Percentiles rank a stretch among this genome's conserved stretches.
phyloP scores from a whole-genome alignment of 2,329 filamentous ascomycete species.

The Drechslerella dactyloides region DNA sequence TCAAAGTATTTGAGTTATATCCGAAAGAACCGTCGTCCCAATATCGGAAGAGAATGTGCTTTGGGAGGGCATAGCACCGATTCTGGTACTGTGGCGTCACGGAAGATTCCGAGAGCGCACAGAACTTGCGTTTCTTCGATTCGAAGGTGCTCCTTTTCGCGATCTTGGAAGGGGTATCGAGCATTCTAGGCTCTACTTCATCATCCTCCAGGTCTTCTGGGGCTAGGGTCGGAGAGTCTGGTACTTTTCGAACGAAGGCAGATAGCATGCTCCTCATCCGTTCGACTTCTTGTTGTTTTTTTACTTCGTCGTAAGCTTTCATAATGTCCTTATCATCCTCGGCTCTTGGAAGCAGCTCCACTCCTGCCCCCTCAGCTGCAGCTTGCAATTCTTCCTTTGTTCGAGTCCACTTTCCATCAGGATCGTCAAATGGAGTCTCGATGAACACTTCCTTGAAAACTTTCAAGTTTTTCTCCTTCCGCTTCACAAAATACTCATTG shows the following conservation, averaged over 20 bases:
- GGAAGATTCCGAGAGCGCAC: background rate
- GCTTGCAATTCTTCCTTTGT: slow-evolving; percentile 29
- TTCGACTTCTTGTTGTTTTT: slow-evolving; percentile 15
- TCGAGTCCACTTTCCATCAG: slow-evolving; percentile 20
- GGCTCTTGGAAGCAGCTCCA: slow-evolving; percentile 5
- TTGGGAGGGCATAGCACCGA: background rate
- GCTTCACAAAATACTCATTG: slow-evolving; percentile 19
- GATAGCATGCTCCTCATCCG: slow-evolving; percentile 17
- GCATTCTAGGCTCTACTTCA: slow-evolving; percentile 7
- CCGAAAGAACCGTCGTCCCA: slow-evolving; percentile 39
- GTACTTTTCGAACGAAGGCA: slow-evolving; percentile 13
- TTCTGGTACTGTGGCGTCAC: background rate
- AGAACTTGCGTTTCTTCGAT: slow-evolving; percentile 24
- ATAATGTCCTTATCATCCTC: slow-evolving; percentile 29
- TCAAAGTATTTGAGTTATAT: slow-evolving; percentile 33
- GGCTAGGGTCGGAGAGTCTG: slow-evolving; percentile 11
- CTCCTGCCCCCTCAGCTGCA: slow-evolving; percentile 25
- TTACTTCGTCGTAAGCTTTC: slow-evolving; percentile 11
- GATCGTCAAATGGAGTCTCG: slow-evolving; percentile 29
- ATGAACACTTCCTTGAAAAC: slow-evolving; percentile 37
- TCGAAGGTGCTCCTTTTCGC: background rate
- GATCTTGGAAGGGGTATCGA: slow-evolving; percentile 33
- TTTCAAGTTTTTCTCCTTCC: slow-evolving; percentile 23
- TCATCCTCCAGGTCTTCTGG: slow-evolving; percentile 11
- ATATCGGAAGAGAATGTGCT: slow-evolving; percentile 41